Conservation (phyloP, 1,284 basidiomycete species). For the Irpex lacteus region DNA sequence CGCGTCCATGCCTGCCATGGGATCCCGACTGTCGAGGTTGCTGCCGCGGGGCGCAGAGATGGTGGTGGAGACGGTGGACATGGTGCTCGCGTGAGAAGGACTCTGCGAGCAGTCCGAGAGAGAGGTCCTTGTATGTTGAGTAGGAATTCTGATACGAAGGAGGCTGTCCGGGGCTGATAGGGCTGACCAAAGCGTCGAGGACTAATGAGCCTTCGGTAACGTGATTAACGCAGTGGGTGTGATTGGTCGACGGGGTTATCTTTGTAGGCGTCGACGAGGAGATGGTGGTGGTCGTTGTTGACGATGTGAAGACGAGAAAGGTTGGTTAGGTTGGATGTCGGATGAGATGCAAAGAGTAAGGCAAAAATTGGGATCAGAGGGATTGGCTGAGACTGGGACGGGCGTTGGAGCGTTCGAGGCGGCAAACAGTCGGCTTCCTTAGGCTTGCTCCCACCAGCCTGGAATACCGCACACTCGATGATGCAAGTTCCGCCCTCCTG, state of each 20-base stretch:
- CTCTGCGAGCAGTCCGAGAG: not conserved
- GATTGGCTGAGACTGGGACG: not conserved
- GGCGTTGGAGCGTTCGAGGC: not conserved
- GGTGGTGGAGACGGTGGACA: not conserved
- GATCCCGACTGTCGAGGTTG: not conserved
- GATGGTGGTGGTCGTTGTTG: not conserved
- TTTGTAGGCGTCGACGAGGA: not conserved
- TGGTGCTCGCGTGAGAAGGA: not conserved
- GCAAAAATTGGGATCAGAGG: not conserved
- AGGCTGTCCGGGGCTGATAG: conserved; percentile 7
- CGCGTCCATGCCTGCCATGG: not conserved
- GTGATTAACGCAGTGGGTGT: conserved; percentile 4
- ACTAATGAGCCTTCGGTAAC: not conserved
- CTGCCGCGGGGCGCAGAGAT: not conserved
- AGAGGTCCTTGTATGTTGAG: not conserved
- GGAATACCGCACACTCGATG: not conserved
- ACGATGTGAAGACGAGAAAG: not conserved
- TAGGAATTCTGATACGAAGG: not conserved
- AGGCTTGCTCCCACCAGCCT: not conserved
- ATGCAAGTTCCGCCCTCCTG: too few species aligned
- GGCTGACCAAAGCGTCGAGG: conserved; percentile 7
- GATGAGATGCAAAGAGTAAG: not conserved
- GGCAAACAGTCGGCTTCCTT: not conserved
- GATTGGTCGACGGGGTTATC: not conserved
- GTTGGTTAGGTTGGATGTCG: not conserved